Evolutionary conservation across 1,284 basidiomycete genomes (phyloP), one percentile per base, ranked within the genome.

Genomic region (Sporisorium iseilematis-ciliati): DNA sequence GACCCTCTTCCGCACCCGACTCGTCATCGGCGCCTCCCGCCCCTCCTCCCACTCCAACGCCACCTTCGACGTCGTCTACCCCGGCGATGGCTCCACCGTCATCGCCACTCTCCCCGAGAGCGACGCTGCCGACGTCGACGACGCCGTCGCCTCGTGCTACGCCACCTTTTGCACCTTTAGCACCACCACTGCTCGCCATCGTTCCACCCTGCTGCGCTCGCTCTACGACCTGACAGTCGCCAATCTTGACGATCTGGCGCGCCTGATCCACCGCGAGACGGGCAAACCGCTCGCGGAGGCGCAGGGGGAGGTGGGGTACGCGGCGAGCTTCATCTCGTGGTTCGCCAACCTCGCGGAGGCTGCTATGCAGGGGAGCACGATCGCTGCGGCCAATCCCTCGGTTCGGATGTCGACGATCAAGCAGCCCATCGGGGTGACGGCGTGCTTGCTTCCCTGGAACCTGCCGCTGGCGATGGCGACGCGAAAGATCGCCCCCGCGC

Each of bases 371-470:
- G 71, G 71, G 0, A 62, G 62, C 33, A 74, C 71, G 23, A 69
- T 74, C 46, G 23, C 57, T 0, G 57, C 71, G 1, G 65, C 71
- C 11, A 74, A 74, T 23, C 57, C 71, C 0, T 55, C 46, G 16
- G 58, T 65, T 42, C 38, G 71, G 4, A 48, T 69, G 31, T 53
- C 64, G 14, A 73, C 69, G 11, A 68, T 76, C 20, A 41, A 57
- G 23, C 74, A 76, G 46, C 74, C 74, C 18, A 68, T 72, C 18
- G 74, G 74, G 0, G 69, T 70, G 6, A 71, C 75, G 8, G 74
- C 69, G 3, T 68, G 75, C 20, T 31, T 79, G 21, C 46, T 67
- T 29, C 77, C 77, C 7, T 79, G 77, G 77, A 79, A 79, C n/a
- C n/a, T 77, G 49, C 77, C 77, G 5, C 41, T 77, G 14, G 74